Evolutionary conservation across 202 grass and related monocot genomes (phyloP).

Genomic region (Hordeum pubiflorum): DNA sequence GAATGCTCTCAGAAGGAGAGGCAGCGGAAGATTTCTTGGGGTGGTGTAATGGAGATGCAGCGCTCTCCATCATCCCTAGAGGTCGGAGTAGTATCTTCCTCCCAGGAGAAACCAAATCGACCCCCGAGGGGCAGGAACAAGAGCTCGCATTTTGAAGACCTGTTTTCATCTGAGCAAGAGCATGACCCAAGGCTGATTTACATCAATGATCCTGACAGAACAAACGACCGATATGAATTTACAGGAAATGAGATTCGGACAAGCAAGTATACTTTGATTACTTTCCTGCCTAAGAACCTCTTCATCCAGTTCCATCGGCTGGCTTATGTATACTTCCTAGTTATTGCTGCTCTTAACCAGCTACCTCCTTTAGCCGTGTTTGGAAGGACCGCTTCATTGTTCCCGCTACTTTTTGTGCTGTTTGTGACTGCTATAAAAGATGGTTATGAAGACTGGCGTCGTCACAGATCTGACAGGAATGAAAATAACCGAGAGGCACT

Average conservation of each 20-base stretch:
- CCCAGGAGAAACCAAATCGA: slow-evolving; percentile 59
- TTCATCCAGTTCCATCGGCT: slow-evolving; percentile 97
- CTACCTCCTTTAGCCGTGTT: slow-evolving; percentile 97
- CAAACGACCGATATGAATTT: slow-evolving; percentile 95
- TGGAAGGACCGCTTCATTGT: slow-evolving; percentile 93
- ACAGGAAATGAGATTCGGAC: slow-evolving; percentile 96
- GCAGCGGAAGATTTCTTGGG: slow-evolving; percentile 48
- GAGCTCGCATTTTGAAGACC: slow-evolving; percentile 63
- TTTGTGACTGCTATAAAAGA: slow-evolving; percentile 99
- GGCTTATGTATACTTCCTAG: slow-evolving; percentile 96
- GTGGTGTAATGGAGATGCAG: slow-evolving; percentile 73
- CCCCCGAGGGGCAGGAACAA: slow-evolving; percentile 54
- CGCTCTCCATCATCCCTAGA: slow-evolving; percentile 55
- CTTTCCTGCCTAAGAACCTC: slow-evolving; percentile 99
- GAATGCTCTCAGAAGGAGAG: slow-evolving; percentile 82
- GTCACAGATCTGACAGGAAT: slow-evolving; percentile 92
- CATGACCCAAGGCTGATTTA: slow-evolving; percentile 77
- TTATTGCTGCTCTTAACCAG: slow-evolving; percentile 97
- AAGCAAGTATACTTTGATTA: slow-evolving; percentile 97
- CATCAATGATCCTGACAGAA: slow-evolving; percentile 87
- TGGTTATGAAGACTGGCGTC: slow-evolving; percentile 96
- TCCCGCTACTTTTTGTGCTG: slow-evolving; percentile 90
- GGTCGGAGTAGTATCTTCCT: slow-evolving; percentile 41
- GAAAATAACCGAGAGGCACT: slow-evolving; percentile 92
- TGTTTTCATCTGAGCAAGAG: slow-evolving; percentile 67